Base-by-base conservation (phyloP, 2,329 filamentous ascomycete species). In the Epichloe gansuensis region DNA sequence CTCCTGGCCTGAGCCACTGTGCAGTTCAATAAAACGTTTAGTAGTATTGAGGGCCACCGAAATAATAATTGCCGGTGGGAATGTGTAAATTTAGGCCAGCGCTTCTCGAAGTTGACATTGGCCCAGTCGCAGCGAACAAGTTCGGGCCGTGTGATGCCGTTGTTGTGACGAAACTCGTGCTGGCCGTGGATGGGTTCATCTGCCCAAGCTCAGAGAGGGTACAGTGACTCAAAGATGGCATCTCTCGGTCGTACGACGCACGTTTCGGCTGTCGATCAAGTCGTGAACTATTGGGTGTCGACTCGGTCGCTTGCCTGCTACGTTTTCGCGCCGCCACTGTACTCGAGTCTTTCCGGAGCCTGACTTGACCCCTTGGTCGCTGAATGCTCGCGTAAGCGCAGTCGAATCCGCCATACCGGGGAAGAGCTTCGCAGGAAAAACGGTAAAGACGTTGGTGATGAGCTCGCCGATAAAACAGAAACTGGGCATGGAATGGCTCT, bases 301-400 rank as follows among this genome's bases (percentile, higher is more conserved):
- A 47, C 38, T 59, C 60, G 13, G 57, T 56, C 13, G 53, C 58
- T 54, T 55, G 57, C 47, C 56, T 64, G 52, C 65, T 73, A 31
- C 71, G 68, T 61, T 75, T 78, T 52, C 72, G 68, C 17, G 72
- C 74, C 5, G 68, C 71, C 58, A 71, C 70, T 21, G 76, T 76
- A 52, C 87, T 76, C 44, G 87, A 85, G 66, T 95, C 89, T 64
- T 95, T 95, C 51, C 89, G 81, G 46, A 95, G 75, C 50, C 89
- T 78, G 35, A 95, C 71, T 88, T 83, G 13, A 95, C 87, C 8
- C 89, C 89, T 64, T 95, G 89, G 60, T 95, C 89, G 57, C 85
- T 86, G 66, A 95, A 91, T 0, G 85, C 82, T 49, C 87, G 78
- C 1, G 89, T 93, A 43, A 95, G 70, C 58, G 83, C 81, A 0